Conservation (phyloP, 1,284 basidiomycete genomes). For the Melampsora larici-populina region DNA sequence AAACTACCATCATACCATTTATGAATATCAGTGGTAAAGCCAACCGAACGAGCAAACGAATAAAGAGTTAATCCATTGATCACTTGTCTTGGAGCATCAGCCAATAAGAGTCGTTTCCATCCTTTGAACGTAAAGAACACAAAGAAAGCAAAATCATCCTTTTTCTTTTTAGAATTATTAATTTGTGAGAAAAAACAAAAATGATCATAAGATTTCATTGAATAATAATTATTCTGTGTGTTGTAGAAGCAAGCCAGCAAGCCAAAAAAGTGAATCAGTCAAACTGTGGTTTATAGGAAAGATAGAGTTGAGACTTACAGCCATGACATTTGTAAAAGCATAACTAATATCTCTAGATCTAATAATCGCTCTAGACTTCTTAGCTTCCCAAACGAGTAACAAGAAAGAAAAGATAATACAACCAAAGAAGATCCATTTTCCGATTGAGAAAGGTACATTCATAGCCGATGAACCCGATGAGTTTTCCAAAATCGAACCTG, state of each 20-base stretch:
- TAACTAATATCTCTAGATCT: slow-evolving; percentile 92
- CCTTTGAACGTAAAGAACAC: slow-evolving; percentile 99
- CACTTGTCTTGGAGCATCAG: slow-evolving; percentile 94
- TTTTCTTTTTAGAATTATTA: slow-evolving; percentile 88
- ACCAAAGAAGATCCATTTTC: slow-evolving; percentile 94
- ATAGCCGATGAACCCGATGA: slow-evolving; percentile 67
- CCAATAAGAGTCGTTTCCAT: slow-evolving; percentile 92
- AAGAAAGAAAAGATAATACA: slow-evolving; percentile 98
- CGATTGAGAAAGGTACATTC: slow-evolving; percentile 75
- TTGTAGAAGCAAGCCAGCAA: too few species aligned
- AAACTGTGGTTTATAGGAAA: too few species aligned
- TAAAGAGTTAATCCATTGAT: slow-evolving; percentile 94
- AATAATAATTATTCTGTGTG: slow-evolving; percentile 48
- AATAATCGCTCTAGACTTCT: slow-evolving; percentile 89
- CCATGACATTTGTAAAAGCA: slow-evolving; percentile 94
- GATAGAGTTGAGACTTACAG: too few species aligned
- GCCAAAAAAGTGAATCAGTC: too few species aligned
- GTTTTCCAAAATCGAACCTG: slow-evolving; percentile 77
- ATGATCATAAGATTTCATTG: slow-evolving; percentile 81
- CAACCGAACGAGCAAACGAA: slow-evolving; percentile 78
- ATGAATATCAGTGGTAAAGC: slow-evolving; percentile 65
- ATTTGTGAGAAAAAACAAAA: slow-evolving; percentile 98
- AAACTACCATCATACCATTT: slow-evolving; percentile 57
- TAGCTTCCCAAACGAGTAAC: slow-evolving; percentile 82
- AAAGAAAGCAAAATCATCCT: slow-evolving; percentile 97